Base-by-base conservation (phyloP, 106 monocot genomes). In the Triglochin maritima region DNA sequence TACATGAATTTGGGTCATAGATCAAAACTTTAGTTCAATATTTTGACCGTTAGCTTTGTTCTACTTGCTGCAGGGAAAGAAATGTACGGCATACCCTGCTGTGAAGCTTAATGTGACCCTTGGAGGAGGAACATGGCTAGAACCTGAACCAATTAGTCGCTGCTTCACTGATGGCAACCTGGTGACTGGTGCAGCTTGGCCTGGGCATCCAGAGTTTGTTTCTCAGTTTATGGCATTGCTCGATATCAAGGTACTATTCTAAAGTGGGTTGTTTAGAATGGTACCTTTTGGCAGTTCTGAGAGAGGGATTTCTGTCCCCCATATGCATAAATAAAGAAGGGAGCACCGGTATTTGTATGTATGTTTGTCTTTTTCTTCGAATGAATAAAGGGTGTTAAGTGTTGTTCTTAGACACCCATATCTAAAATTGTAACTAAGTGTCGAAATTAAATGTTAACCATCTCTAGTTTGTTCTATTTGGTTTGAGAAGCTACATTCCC, bases 151-250 rank as follows among this genome's bases (percentile, higher is more conserved):
- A 2, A 87, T 95, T 6, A 16, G 80, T 72, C 87, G 87, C 3
- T 90, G 94, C 79, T 87, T 90, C 59, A 85, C 90, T 16, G 93
- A 95, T 50, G 90, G 87, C 3, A 90, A 95, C 69, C 65, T 95
- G 45, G 90, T 95, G 48, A 95, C 87, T 3, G 94, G 90, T 11
- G 90, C 90, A 42, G 94, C 94, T 64, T 95, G 94, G 94, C 94
- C 94, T 47, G 90, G 79, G 15, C 94, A 95, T 57, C 94, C 94
- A 0, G 83, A 95, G 85, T 90, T 95, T 55, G 61, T 95, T 47
- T 79, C 94, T 29, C 90, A 90, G 79, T 85, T 90, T 52, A 95
- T 90, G 87, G 72, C 64, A 43, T 61, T 95, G 64, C 94, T 95
- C 29, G 90, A 83, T 68, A 83, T 90, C n/a, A 79, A 79, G 41